These are phyloP conservation scores for Erysimum pusillum DNA, from an alignment of 441 rosid species.

Conservation along the genomic window DNA sequence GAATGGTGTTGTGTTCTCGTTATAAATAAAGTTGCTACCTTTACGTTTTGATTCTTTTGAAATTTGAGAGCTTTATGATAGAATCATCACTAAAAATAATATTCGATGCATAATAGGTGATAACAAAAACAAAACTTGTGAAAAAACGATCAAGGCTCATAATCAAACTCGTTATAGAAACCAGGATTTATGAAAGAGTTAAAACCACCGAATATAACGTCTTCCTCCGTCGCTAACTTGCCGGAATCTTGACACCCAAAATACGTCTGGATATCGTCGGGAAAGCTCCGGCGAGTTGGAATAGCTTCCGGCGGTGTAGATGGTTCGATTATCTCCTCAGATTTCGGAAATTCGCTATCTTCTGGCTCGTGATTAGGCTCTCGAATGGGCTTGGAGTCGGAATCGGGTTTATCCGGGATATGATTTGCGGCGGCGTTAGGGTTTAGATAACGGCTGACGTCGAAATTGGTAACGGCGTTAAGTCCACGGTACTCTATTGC, in stretches of 20 bases:
- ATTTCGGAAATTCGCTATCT: constrained; percentile 55
- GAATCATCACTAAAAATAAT: background rate
- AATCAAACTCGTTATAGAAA: constrained; percentile 61
- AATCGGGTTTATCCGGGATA: constrained; percentile 25
- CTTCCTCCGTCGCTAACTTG: constrained; percentile 55
- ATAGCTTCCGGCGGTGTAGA: constrained; percentile 46
- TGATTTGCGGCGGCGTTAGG: constrained; percentile 27
- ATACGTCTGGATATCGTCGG: constrained; percentile 75
- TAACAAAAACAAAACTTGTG: constrained; percentile 11
- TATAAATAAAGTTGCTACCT: constrained; percentile 27
- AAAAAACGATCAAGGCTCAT: constrained; percentile 11
- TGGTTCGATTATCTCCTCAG: constrained; percentile 73
- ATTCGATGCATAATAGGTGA: background rate
- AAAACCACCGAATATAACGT: constrained; percentile 63
- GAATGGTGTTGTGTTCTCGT: constrained; percentile 17
- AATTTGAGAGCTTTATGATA: background rate
- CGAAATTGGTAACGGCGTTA: constrained; percentile 85
- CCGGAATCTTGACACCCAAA: constrained; percentile 69
- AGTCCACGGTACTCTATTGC: constrained; percentile 86
- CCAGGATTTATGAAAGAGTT: constrained; percentile 56
- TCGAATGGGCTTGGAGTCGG: constrained; percentile 13
- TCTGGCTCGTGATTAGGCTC: constrained; percentile 44
- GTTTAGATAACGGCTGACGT: constrained; percentile 68
- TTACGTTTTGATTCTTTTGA: background rate
- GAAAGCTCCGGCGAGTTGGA: constrained; percentile 65